Conservation (phyloP, 2,329 filamentous ascomycete genomes). For the Cladobotryum mycophilum region DNA sequence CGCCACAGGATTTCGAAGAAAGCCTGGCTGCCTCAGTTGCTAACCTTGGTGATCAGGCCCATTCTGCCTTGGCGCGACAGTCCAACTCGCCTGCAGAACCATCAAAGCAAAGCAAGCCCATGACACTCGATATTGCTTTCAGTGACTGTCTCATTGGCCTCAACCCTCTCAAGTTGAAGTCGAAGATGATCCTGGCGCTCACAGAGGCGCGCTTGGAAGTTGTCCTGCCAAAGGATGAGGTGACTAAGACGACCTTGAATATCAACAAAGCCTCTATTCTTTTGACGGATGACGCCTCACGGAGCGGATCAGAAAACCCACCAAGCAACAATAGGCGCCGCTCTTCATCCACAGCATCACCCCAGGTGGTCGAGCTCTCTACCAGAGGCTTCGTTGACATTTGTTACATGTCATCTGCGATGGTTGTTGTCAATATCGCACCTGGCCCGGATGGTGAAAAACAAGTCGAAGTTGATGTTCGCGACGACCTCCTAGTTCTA, state of each 20-base stretch:
- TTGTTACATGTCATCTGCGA: slow-evolving; percentile 79
- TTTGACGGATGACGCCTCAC: slow-evolving; percentile 66
- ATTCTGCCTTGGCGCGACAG: slow-evolving; percentile 36
- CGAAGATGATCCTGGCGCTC: slow-evolving; percentile 73
- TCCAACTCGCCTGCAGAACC: slow-evolving; percentile 20
- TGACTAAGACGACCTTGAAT: slow-evolving; percentile 58
- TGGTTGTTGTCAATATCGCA: slow-evolving; percentile 56
- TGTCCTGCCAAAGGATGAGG: slow-evolving; percentile 57
- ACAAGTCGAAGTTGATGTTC: slow-evolving; percentile 71
- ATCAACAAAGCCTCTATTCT: slow-evolving; percentile 78
- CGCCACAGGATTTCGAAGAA: slow-evolving; percentile 65
- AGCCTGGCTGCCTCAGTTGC: slow-evolving; percentile 74
- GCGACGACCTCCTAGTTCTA: slow-evolving; percentile 79
- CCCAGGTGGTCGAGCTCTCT: slow-evolving; percentile 52
- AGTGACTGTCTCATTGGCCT: slow-evolving; percentile 77
- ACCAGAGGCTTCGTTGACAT: slow-evolving; percentile 76
- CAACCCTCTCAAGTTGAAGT: slow-evolving; percentile 68
- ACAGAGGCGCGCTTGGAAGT: slow-evolving; percentile 71
- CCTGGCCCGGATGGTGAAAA: slow-evolving; percentile 51
- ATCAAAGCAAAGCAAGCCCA: slow-evolving; percentile 43
- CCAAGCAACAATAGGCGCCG: slow-evolving; percentile 18
- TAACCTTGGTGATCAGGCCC: slow-evolving; percentile 62
- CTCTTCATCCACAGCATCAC: slow-evolving; percentile 32
- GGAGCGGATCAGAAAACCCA: slow-evolving; percentile 12
- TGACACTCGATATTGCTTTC: slow-evolving; percentile 67